Evolutionary conservation across 768 basidiomycete genomes (phyloP), one percentile per base, ranked within the genome.

Genomic region (Leccinum rimulosum): DNA sequence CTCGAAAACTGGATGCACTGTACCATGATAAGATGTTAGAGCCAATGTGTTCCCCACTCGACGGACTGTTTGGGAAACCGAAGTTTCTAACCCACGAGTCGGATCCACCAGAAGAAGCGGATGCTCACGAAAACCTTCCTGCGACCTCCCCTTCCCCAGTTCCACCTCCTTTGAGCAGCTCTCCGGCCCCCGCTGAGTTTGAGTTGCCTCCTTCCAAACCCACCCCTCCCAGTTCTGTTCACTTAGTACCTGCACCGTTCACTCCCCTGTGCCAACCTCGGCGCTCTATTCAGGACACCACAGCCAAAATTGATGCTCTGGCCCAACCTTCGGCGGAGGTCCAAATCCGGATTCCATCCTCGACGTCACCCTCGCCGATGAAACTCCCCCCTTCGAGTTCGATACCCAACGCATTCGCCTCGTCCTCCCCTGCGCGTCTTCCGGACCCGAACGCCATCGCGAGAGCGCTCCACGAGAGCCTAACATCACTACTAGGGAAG

Each of bases 401-500:
- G 3, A 43, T 61, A 30, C 58, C 68, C 1, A 28, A 64, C 12
- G 59, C 61, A 12, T 61, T 69, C 38, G 19, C 7, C 12, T 3
- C 30, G 2, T 68, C 71, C 4, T 71, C 74, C 1, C 64, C 74
- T 6, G 54, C 56, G 0, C 80, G 76, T 45, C 72, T 77, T 27
- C 66, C 64, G 54, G 76, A 83, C 31, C 76, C 79, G 50, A 74
- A 76, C 51, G 77, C 80, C 52, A 78, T 78, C 27, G 76, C 84
- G n/a, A 81, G 77, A 64, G 86, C 82, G 17, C 74, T 91, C 22
- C 82, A 88, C 61, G 86, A 89, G 62, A 87, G 83, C 60, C 82
- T 91, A 52, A 83, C 84, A 6, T 81, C 82, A 22, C 70, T 91
- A 56, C 75, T 92, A 15, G 89, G 89, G 9, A 92, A 93, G 69